Evolutionary conservation across 2,329 filamentous ascomycete genomes (phyloP), one percentile per base, ranked within the genome.

Genomic region (Rhytidhysteron rufulum): DNA sequence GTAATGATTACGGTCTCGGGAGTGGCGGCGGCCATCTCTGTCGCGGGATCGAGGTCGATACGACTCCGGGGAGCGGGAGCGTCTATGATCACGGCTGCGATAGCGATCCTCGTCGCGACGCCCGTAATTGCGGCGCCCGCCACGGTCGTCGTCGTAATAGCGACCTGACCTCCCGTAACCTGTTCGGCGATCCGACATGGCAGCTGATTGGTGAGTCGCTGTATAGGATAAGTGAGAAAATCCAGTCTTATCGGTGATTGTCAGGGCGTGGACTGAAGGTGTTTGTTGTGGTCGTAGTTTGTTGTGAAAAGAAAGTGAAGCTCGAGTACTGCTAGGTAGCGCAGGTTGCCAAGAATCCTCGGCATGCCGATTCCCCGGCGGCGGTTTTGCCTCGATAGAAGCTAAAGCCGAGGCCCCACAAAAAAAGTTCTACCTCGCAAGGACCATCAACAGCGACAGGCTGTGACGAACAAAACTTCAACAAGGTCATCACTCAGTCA

Each of bases 41-140:
- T 35, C 21, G 4, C 21, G 39, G 24, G 17, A 9, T 31, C 32
- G 6, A 27, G 19, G 38, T 52, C 83, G 80, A 54, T 78, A 75
- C 35, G 83, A 78, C 46, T 86, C 83, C 3, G 25, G 36, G 16
- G 29, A 30, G 56, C 76, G 68, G 34, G 77, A 79, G 44, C 75
- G 70, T 43, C 85, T 82, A 61, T 80, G 72, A 49, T 79, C 73
- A 42, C 72, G 71, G 46, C 78, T 73, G 48, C 82, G 76, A 56
- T 83, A 80, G 53, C 72, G 76, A 49, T 81, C 78, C 55, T 86
- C 81, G 57, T 85, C 79, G 65, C 79, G 73, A 51, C 79, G 76
- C 57, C 82, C 79, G 42, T 64, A 52, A 32, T 62, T 61, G 44
- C 59, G 49, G 9, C 37, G 37, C 16, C 19, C 83, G 80, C 55